Percentiles rank a stretch among this genome's conserved stretches.
Conservation (phyloP, 768 basidiomycete species). For the Suillus lakei region DNA sequence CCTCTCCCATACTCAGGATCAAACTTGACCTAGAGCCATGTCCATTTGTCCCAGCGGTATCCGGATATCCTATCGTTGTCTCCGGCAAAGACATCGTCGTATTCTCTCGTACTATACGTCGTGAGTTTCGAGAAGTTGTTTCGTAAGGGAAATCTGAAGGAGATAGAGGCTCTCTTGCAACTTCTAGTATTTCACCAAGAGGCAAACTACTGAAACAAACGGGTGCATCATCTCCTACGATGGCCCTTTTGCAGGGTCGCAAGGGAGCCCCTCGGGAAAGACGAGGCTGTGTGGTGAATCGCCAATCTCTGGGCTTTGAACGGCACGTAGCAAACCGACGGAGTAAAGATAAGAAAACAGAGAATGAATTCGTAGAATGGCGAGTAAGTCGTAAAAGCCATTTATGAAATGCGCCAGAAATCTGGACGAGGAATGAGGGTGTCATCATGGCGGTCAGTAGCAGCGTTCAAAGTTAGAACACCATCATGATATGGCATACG, state of each 20-base stretch:
- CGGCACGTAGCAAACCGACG: background rate
- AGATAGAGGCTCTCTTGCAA: background rate
- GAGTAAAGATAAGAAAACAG: background rate
- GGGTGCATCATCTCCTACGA: background rate
- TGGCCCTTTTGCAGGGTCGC: background rate
- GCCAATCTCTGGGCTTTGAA: background rate
- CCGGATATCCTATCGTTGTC: background rate
- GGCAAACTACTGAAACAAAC: slow-evolving; percentile 1
- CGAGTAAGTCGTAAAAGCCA: background rate
- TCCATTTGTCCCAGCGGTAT: background rate
- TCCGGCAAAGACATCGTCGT: background rate
- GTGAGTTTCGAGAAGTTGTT: background rate
- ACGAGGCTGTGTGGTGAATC: background rate
- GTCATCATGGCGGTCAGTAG: background rate
- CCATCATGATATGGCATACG: background rate
- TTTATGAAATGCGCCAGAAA: background rate
- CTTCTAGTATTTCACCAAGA: background rate
- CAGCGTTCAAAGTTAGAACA: background rate
- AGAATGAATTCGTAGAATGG: background rate
- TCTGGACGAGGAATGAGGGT: background rate
- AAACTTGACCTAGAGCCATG: background rate
- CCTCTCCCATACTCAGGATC: background rate
- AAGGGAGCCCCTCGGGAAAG: background rate
- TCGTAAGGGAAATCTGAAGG: slow-evolving; percentile 5
- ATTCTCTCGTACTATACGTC: background rate